phyloP scores from a whole-genome alignment of 768 basidiomycete species.

The Mycena latifolia region DNA sequence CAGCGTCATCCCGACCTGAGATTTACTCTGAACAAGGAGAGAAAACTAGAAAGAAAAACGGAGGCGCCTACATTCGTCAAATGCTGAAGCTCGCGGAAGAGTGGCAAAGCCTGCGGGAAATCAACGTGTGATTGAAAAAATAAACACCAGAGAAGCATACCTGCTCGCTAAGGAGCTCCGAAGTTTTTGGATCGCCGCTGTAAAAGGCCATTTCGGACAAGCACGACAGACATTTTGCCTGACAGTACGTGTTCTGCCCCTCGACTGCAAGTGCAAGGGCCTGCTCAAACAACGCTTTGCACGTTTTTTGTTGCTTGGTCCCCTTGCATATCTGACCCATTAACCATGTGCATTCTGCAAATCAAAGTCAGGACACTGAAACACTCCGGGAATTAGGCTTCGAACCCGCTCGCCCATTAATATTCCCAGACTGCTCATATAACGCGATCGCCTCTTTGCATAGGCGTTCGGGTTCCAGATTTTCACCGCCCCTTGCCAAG shows the following conservation, averaged over 20 bases:
- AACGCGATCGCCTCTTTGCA: slow-evolving; percentile 34
- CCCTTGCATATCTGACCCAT: slow-evolving; percentile 32
- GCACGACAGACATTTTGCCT: slow-evolving; percentile 35
- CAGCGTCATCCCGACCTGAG: slow-evolving; percentile 25
- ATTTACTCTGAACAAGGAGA: too few species aligned
- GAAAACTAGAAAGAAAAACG: too few species aligned
- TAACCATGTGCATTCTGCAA: slow-evolving; percentile 35
- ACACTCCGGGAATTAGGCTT: background rate
- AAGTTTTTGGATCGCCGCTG: slow-evolving; percentile 17
- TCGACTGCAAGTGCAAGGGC: slow-evolving; percentile 31
- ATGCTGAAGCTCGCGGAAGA: slow-evolving; percentile 33
- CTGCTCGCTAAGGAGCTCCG: slow-evolving; percentile 25
- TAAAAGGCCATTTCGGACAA: slow-evolving; percentile 35
- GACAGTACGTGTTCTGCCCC: slow-evolving; percentile 29
- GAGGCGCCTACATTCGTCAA: slow-evolving; percentile 31
- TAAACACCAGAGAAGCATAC: background rate
- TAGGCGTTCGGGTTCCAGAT: slow-evolving; percentile 27
- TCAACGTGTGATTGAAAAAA: slow-evolving; percentile 1
- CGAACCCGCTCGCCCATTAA: slow-evolving; percentile 33
- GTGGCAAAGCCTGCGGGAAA: slow-evolving; percentile 26
- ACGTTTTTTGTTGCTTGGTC: slow-evolving; percentile 32
- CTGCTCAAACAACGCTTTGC: slow-evolving; percentile 26
- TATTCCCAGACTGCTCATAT: slow-evolving; percentile 29
- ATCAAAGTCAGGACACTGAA: background rate
- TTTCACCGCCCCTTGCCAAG: background rate